These are phyloP conservation scores for Closterium sp. DNA, from an alignment of 139 green algal species.

Conservation along the genomic window DNA sequence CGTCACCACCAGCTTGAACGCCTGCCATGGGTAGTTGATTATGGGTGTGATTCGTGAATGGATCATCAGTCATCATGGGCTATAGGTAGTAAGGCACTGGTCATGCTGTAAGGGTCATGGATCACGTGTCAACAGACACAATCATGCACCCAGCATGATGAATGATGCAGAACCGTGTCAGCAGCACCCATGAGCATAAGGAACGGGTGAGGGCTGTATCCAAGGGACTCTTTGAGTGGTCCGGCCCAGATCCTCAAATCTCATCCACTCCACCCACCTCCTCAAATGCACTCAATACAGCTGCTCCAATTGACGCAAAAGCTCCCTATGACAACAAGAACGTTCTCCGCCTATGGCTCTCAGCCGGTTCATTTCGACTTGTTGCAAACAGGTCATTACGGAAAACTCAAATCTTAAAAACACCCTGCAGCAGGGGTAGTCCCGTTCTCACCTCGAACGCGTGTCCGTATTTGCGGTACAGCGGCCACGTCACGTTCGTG, in stretches of 20 bases:
- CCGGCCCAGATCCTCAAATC: not conserved
- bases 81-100: too few relatives aligned
- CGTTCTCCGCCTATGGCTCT: not conserved
- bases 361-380: too few relatives aligned
- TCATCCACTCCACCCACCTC: not conserved
- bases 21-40: constrained; percentile 13
- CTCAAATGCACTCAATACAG: too few relatives aligned
- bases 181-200: too few relatives aligned
- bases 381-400: too few relatives aligned
- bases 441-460: constrained; percentile 73
- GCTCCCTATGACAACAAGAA: not conserved
- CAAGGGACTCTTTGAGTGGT: too few relatives aligned
- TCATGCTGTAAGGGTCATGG: not conserved
- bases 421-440: too few relatives aligned
- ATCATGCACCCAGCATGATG: not conserved
- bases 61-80: not conserved
- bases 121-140: too few relatives aligned
- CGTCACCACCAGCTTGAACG: constrained; percentile 70
- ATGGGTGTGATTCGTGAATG: too few relatives aligned
- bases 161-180: not conserved
- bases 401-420: too few relatives aligned
- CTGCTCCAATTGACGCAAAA: not conserved
- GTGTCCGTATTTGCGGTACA: constrained; percentile 93
- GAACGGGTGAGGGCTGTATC: too few relatives aligned
- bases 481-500: constrained; percentile 84